These are phyloP conservation scores for Phylloboletellus chloephorus DNA, from an alignment of 1,284 basidiomycete species.

Conservation along the genomic window DNA sequence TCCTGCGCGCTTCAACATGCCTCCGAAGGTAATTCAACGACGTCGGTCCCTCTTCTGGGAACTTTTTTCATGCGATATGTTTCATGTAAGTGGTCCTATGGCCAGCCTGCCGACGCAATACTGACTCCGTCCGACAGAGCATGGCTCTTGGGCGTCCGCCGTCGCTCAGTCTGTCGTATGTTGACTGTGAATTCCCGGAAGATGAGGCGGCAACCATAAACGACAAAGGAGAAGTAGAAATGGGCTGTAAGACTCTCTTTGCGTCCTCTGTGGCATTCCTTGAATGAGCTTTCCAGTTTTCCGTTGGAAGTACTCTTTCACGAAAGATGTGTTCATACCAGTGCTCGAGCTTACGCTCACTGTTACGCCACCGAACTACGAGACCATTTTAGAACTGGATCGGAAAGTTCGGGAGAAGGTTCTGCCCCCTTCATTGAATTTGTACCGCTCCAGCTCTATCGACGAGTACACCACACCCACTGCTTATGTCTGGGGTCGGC, in stretches of 20 bases:
- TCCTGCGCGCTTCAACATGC: slow-evolving; percentile 52
- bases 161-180: slow-evolving; percentile 49
- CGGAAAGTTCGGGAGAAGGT: slow-evolving; percentile 51
- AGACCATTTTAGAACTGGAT: slow-evolving; percentile 53
- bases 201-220: slow-evolving; percentile 45
- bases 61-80: slow-evolving; percentile 45
- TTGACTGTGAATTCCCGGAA: slow-evolving; percentile 53
- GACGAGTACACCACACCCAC: slow-evolving; percentile 47
- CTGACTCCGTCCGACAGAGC: slow-evolving; percentile 34
- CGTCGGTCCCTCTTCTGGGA: slow-evolving; percentile 58
- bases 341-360: slow-evolving; percentile 48
- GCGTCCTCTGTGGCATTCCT: not conserved
- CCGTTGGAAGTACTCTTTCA: slow-evolving; percentile 32
- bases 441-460: slow-evolving; percentile 40
- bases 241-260: slow-evolving; percentile 41
- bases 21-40: slow-evolving; percentile 47
- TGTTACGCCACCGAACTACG: slow-evolving; percentile 47
- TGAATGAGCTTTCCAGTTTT: slow-evolving; percentile 27
- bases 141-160: slow-evolving; percentile 51
- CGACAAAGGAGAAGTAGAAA: slow-evolving; percentile 41
- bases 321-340: slow-evolving; percentile 44
- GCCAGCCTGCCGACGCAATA: not conserved
- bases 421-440: slow-evolving; percentile 47
- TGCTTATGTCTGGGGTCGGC: slow-evolving; percentile 43
- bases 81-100: slow-evolving; percentile 36